Percentiles rank a stretch among this genome's conserved stretches.
phyloP scores from a whole-genome alignment of 345 rosid species.

The Balakata baccata region DNA sequence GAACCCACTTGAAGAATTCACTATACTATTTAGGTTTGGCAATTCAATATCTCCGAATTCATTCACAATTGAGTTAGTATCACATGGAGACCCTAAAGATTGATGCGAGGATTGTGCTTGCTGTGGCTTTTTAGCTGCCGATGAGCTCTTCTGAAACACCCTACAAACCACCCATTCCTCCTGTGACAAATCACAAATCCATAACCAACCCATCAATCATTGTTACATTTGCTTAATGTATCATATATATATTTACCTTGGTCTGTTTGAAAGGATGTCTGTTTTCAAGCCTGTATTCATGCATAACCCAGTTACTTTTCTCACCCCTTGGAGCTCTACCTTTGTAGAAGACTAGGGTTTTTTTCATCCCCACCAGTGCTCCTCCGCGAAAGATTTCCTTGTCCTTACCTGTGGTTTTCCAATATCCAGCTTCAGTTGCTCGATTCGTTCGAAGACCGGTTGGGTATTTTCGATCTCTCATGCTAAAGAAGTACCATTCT shows the following conservation, averaged over 20 bases:
- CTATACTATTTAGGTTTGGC: slow-evolving; percentile 37
- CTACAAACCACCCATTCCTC: slow-evolving; percentile 96
- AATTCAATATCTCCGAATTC: slow-evolving; percentile 72
- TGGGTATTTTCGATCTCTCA: slow-evolving; percentile 88
- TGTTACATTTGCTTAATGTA: no score
- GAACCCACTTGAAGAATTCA: slow-evolving; percentile 18
- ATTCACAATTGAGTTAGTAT: slow-evolving; percentile 64
- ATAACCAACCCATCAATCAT: no score
- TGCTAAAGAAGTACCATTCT: slow-evolving; percentile 89
- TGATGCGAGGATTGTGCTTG: slow-evolving; percentile 56
- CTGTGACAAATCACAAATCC: slow-evolving; percentile 28
- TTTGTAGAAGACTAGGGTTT: slow-evolving; percentile 89
- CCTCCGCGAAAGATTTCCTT: slow-evolving; percentile 67
- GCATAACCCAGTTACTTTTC: slow-evolving; percentile 99
- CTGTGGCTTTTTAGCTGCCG: slow-evolving; percentile 54
- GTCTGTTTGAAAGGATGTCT: slow-evolving; percentile 58
- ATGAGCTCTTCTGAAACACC: slow-evolving; percentile 61
- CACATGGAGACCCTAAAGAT: slow-evolving; percentile 72
- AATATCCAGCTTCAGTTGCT: slow-evolving; percentile 91
- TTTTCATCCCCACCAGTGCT: slow-evolving; percentile 84
- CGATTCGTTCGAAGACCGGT: slow-evolving; percentile 94
- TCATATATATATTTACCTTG: slow-evolving; percentile 38
- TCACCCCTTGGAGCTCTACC: slow-evolving; percentile 93
- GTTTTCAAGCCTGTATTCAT: slow-evolving; percentile 80
- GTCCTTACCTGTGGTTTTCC: slow-evolving; percentile 96